Evolutionary conservation across 75 land plant species (phyloP).

Genomic region (Adiantum capillusveneris): DNA sequence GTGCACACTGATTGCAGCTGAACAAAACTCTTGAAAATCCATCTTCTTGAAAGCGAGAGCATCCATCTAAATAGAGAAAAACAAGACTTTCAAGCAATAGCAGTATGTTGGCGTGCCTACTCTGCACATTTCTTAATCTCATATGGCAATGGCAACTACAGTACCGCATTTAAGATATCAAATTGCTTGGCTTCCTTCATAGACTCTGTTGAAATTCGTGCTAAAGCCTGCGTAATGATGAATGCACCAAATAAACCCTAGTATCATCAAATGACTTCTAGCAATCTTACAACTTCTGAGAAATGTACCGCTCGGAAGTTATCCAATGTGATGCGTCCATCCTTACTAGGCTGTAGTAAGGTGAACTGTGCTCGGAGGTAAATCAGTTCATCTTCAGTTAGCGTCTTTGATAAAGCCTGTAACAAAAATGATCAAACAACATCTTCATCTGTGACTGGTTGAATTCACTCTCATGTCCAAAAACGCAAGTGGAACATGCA

Average conservation of each 20-base stretch:
- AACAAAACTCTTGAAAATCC: conserved; percentile 88
- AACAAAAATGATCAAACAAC: too few species aligned
- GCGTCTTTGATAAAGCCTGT: conserved; percentile 25
- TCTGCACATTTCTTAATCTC: too few species aligned
- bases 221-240: too few species aligned
- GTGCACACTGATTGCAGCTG: conserved; percentile 87
- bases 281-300: background rate
- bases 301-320: conserved; percentile 18
- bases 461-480: too few species aligned
- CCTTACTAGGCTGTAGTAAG: conserved; percentile 9
- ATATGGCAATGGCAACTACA: background rate
- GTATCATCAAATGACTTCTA: too few species aligned
- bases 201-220: conserved; percentile 8
- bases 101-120: background rate
- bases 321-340: conserved; percentile 17
- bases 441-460: too few species aligned
- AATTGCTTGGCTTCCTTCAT: conserved; percentile 13
- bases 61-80: conserved; percentile 49
- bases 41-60: conserved; percentile 68
- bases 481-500: too few species aligned
- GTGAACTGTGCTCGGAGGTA: conserved; percentile 23
- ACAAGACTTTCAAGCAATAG: background rate
- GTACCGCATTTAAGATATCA: conserved; percentile 8
- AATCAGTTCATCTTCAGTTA: conserved; percentile 22
- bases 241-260: too few species aligned